These are phyloP conservation scores for Alternaria solani DNA, from an alignment of 2,329 filamentous ascomycete species.

Conservation along the genomic window DNA sequence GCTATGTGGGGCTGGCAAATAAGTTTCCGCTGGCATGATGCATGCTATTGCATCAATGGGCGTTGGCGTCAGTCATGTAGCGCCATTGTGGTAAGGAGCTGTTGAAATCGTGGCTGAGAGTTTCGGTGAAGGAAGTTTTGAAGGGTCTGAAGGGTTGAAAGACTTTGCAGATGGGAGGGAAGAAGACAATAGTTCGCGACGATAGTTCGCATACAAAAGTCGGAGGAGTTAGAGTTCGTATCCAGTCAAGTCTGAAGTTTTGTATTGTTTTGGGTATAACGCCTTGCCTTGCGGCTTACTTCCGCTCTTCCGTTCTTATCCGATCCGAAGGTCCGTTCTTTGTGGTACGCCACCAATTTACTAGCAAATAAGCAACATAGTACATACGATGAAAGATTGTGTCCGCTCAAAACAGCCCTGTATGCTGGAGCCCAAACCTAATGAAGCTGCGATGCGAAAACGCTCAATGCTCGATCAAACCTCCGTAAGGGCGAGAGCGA, in stretches of 20 bases:
- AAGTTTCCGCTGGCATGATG: constrained; percentile 3
- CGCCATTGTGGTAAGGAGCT: background rate
- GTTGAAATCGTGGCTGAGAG: constrained; percentile 1
- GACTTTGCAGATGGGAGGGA: background rate
- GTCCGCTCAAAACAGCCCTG: constrained; percentile 11
- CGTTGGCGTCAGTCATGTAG: constrained; percentile 3
- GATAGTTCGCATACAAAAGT: background rate
- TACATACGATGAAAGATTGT: constrained; percentile 6
- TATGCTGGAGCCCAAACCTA: constrained; percentile 19
- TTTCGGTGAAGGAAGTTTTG: background rate
- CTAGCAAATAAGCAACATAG: constrained; percentile 2
- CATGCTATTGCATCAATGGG: background rate
- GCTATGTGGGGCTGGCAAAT: background rate
- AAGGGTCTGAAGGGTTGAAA: background rate
- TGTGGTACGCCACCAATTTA: background rate
- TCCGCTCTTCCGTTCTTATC: background rate
- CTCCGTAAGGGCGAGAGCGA: constrained; percentile 24
- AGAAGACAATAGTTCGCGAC: background rate
- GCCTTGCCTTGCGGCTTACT: constrained; percentile 3
- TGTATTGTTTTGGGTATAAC: constrained; percentile 1
- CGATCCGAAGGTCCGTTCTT: background rate
- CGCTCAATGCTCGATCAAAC: constrained; percentile 30
- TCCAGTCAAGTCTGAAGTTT: background rate
- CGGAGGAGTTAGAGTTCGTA: background rate
- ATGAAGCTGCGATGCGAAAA: constrained; percentile 8